Percentiles rank a stretch among this genome's conserved stretches.
Conservation (phyloP, 768 basidiomycete species). For the Boletus edulis region DNA sequence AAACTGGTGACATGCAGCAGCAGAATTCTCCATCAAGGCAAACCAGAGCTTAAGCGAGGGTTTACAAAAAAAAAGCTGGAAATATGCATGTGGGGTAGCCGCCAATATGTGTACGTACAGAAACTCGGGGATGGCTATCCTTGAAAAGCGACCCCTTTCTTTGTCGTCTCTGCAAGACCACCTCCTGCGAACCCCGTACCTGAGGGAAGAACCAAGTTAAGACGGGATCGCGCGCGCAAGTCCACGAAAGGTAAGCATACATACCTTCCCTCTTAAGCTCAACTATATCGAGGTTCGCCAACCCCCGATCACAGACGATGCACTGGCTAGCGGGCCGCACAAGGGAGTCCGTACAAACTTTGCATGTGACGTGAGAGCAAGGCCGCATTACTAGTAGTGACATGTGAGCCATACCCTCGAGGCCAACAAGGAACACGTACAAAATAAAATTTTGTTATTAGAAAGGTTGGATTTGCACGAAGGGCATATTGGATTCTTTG, state of each 20-base stretch:
- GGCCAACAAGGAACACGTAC: slow-evolving; percentile 42
- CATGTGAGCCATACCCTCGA: not conserved
- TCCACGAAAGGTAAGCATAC: slow-evolving; percentile 13
- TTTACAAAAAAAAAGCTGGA: slow-evolving; percentile 1
- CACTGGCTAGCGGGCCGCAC: slow-evolving; percentile 79
- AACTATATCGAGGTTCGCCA: slow-evolving; percentile 72
- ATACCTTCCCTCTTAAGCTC: slow-evolving; percentile 87
- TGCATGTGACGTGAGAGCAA: slow-evolving; percentile 91
- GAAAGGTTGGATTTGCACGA: slow-evolving; percentile 85
- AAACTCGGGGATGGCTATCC: slow-evolving; percentile 42
- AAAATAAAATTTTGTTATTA: slow-evolving; percentile 67
- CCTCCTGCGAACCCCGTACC: slow-evolving; percentile 94
- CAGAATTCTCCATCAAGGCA: not conserved
- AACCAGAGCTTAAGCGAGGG: not conserved
- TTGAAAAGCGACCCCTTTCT: slow-evolving; percentile 81
- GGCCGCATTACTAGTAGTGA: slow-evolving; percentile 64
- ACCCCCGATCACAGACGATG: slow-evolving; percentile 72
- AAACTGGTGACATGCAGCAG: not conserved
- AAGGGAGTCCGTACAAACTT: slow-evolving; percentile 86
- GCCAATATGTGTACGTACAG: not conserved
- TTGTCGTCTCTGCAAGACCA: slow-evolving; percentile 87
- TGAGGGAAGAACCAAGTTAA: slow-evolving; percentile 27
- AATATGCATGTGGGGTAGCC: not conserved
- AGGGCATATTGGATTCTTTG: slow-evolving; percentile 70
- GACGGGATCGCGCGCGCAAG: too few relatives aligned